Conservation (phyloP, 2,329 filamentous ascomycete species). For the Fusarium sp. region DNA sequence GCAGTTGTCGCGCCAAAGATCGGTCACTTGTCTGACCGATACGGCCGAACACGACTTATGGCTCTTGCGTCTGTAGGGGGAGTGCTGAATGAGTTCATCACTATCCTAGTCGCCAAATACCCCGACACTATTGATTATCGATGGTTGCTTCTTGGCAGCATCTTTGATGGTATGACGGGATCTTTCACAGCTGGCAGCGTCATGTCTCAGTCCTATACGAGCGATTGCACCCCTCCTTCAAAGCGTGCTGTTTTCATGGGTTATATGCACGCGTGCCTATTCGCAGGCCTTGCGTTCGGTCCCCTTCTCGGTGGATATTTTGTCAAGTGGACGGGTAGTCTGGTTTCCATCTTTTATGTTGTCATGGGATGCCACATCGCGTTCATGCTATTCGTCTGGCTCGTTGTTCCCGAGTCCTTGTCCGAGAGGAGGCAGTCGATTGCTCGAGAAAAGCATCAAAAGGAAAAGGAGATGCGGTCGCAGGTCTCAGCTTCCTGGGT, state of each 20-base stretch:
- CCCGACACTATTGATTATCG: slow-evolving; percentile 79
- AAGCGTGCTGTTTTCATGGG: slow-evolving; percentile 86
- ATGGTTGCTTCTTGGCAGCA: slow-evolving; percentile 79
- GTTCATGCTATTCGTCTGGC: slow-evolving; percentile 77
- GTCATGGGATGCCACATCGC: slow-evolving; percentile 76
- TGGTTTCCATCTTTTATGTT: slow-evolving; percentile 87
- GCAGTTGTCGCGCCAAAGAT: slow-evolving; percentile 85
- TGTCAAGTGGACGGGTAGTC: slow-evolving; percentile 77
- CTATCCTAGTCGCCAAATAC: slow-evolving; percentile 80
- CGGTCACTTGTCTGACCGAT: slow-evolving; percentile 86
- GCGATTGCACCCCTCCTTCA: slow-evolving; percentile 86
- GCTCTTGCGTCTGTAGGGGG: slow-evolving; percentile 79
- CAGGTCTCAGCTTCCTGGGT: slow-evolving; percentile 45
- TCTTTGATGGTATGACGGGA: slow-evolving; percentile 85
- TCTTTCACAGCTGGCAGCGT: slow-evolving; percentile 87
- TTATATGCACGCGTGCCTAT: slow-evolving; percentile 89
- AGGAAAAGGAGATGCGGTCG: slow-evolving; percentile 55
- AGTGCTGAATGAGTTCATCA: slow-evolving; percentile 78
- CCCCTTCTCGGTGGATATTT: slow-evolving; percentile 84
- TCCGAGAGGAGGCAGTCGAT: slow-evolving; percentile 75
- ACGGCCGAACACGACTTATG: slow-evolving; percentile 81
- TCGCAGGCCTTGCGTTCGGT: slow-evolving; percentile 87
- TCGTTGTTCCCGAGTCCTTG: slow-evolving; percentile 86
- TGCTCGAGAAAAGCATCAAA: slow-evolving; percentile 75
- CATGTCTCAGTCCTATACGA: slow-evolving; percentile 85